Conservation (phyloP, 352 stramenopile genomes). For the Peronospora destructor region DNA sequence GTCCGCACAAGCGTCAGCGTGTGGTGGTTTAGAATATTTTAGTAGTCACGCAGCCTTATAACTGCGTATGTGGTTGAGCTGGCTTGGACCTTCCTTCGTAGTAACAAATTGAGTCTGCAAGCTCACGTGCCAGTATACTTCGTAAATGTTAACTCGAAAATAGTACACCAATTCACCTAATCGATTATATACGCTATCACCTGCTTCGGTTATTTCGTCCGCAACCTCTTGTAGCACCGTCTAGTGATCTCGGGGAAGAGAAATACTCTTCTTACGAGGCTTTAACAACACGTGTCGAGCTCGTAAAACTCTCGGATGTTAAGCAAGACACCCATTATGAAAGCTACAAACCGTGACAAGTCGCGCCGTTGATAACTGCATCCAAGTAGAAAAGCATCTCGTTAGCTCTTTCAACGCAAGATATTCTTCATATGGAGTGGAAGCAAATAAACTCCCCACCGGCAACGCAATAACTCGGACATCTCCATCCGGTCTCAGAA, state of each 20-base stretch:
- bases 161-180: neutral
- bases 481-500: constrained; percentile 31
- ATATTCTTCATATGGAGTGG: neutral
- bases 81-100: constrained; percentile 15
- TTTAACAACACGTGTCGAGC: no score
- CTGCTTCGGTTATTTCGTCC: constrained; percentile 31
- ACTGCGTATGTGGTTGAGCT: constrained; percentile 21
- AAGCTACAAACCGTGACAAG: constrained; percentile 48
- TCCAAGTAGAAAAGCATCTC: constrained; percentile 2
- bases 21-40: constrained; percentile 33
- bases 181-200: constrained; percentile 15
- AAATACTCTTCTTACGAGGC: constrained; percentile 76
- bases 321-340: constrained; percentile 36
- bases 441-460: no score
- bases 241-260: constrained; percentile 67
- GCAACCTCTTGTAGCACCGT: constrained; percentile 29
- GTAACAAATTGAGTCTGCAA: constrained; percentile 1
- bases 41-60: constrained; percentile 20
- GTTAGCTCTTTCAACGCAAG: neutral
- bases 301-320: constrained; percentile 73
- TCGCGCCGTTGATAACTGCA: constrained; percentile 53
- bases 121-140: neutral
- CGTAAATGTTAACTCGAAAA: neutral
- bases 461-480: constrained; percentile 41
- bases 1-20: constrained; percentile 40